These are phyloP conservation scores for Sporothrix dimorphospora DNA, from an alignment of 2,329 filamentous ascomycete species.

Conservation along the genomic window DNA sequence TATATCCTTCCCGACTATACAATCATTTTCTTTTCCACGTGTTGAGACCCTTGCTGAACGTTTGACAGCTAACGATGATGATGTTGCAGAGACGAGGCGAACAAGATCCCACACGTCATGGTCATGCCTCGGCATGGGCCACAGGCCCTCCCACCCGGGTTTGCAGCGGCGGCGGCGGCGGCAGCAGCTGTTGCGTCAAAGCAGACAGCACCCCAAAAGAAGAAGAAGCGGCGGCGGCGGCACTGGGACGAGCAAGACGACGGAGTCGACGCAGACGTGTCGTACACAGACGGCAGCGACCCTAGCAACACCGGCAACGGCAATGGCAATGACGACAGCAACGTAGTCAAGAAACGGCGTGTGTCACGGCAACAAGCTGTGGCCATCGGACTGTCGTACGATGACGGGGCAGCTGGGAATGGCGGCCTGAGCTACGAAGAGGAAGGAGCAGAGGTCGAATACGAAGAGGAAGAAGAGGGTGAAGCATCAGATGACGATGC, in stretches of 20 bases:
- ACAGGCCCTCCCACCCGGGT: conserved; percentile 38
- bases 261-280: neutral
- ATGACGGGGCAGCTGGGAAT: conserved; percentile 38
- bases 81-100: conserved; percentile 70
- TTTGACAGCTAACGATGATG: neutral
- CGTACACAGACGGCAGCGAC: neutral
- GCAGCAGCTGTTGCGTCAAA: neutral
- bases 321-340: neutral
- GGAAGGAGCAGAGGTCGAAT: conserved; percentile 37
- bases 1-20: conserved; percentile 38
- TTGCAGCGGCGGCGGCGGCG: conserved; percentile 45
- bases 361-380: conserved; percentile 23
- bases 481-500: conserved; percentile 34
- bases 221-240: conserved; percentile 28
- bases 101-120: conserved; percentile 70
- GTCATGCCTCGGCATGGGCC: conserved; percentile 63
- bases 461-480: conserved; percentile 38
- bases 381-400: conserved; percentile 37
- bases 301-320: neutral
- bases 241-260: conserved; percentile 35
- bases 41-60: neutral
- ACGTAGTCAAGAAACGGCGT: conserved; percentile 23
- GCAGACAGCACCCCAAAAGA: neutral
- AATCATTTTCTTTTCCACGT: conserved; percentile 52
- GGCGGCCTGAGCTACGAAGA: conserved; percentile 16